phyloP scores from a whole-genome alignment of 1,284 basidiomycete genomes.

The Cryptococcus amylolentus region DNA sequence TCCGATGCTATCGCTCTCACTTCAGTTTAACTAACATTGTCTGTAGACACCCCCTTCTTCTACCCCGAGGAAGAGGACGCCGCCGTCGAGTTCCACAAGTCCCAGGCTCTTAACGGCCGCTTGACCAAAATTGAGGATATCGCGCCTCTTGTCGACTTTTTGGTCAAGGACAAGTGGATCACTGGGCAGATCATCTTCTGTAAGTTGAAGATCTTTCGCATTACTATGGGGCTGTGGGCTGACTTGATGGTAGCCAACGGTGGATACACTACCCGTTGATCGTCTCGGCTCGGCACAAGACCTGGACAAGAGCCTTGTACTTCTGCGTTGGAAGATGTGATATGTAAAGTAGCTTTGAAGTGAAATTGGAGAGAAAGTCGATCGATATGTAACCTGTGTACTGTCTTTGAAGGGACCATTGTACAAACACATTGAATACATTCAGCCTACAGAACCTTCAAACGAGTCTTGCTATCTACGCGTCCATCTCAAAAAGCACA shows the following conservation, averaged over 20 bases:
- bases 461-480: no score
- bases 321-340: background rate
- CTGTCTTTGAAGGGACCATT: no score
- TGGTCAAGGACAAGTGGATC: conserved; percentile 3
- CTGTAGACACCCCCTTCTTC: conserved; percentile 5
- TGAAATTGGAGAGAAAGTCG: no score
- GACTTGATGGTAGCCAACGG: background rate
- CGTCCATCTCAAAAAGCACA: conserved; percentile 67
- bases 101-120: background rate
- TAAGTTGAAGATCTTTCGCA: background rate
- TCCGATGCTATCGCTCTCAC: background rate
- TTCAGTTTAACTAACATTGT: background rate
- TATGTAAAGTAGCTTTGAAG: background rate
- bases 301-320: background rate
- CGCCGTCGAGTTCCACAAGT: conserved; percentile 5
- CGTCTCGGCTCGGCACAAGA: background rate
- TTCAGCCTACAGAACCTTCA: no score
- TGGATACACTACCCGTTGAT: conserved; percentile 3
- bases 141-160: conserved; percentile 1
- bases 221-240: background rate
- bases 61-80: background rate
- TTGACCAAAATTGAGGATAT: conserved; percentile 4
- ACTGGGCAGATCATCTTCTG: conserved; percentile 6
- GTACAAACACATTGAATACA: no score
- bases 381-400: no score